Evolutionary conservation across 805 yeast genomes (phyloP), one percentile per base, ranked within the genome.

Genomic region (Myxozyma neglecta): DNA sequence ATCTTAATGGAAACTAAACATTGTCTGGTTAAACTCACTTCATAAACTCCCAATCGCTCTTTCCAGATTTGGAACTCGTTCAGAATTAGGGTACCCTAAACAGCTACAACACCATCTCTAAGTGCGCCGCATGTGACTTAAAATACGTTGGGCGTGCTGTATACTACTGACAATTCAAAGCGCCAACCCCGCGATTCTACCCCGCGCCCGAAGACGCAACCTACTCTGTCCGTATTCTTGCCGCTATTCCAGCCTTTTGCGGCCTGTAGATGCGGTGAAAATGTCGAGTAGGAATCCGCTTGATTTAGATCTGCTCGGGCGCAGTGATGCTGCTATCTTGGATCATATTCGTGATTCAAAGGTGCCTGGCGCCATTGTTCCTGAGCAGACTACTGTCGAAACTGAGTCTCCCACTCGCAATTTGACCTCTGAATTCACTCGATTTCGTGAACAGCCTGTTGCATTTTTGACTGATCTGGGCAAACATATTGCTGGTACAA

Each of bases 361-460:
- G n/a, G 60, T 24, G 20, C 42, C 35, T 14, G 35, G 20, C n/a
- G 52, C 14, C 40, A 45, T n/a, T 34, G 59, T 24, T 39, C 20
- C 24, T 46, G 57, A 32, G 32, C 13, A 4, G 13, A 42, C 45
- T 11, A 6, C 5, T n/a, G 24, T 56, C 7, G 56, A 50, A 45
- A 64, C 67, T 9, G 67, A 64, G 59, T 49, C 67, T 10, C 57
- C 66, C n/a, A 69, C 72, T 9, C 57, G 63, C 44, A 71, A 72
- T 62, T 55, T 72, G 56, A 73, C 71, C 40, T 54, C 61, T 45
- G 73, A 71, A 44, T 70, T 72, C 61, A 68, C 69, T 20, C 72
- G 75, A 56, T 76, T 76, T 70, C 70, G 79, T 13, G 74, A 74
- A 51, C 65, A 71, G 57, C 79, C 79, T 16, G 59, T 70, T 16